phyloP scores from a whole-genome alignment of 2,329 filamentous ascomycete genomes.

The Microdochium bolleyi region DNA sequence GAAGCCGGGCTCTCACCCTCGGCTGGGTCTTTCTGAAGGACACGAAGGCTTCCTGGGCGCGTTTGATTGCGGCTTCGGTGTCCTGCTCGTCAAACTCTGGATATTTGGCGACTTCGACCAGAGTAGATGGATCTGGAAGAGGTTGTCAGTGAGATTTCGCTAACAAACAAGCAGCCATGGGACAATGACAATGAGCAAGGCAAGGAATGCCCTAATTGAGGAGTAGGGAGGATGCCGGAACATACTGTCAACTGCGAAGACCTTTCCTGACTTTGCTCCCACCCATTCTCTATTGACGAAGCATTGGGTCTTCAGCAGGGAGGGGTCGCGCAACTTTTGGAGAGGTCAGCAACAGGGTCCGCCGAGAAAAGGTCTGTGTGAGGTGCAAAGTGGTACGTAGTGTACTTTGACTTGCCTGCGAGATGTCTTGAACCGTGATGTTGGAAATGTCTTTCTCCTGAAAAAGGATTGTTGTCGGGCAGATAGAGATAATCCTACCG shows the following conservation, averaged over 20 bases:
- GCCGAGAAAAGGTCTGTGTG: background rate
- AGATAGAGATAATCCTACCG: background rate
- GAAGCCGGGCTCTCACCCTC: slow-evolving; percentile 67
- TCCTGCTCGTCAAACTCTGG: slow-evolving; percentile 45
- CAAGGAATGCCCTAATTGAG: background rate
- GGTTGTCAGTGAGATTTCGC: background rate
- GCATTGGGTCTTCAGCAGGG: background rate
- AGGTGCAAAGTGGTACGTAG: background rate
- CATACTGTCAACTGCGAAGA: background rate
- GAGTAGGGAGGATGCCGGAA: background rate
- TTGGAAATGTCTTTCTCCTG: background rate
- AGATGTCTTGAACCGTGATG: background rate
- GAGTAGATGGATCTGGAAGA: background rate
- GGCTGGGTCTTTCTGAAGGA: slow-evolving; percentile 59
- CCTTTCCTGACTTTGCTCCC: background rate
- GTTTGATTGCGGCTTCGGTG: slow-evolving; percentile 65
- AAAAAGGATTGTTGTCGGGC: background rate
- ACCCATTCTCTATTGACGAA: background rate
- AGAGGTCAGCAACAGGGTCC: background rate
- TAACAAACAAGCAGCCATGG: background rate
- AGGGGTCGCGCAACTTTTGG: background rate
- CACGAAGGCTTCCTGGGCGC: slow-evolving; percentile 51
- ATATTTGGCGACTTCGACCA: background rate
- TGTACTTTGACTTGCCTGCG: background rate
- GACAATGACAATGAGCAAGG: background rate